Evolutionary conservation across 2,329 filamentous ascomycete genomes (phyloP).

Genomic region (Pseudocercospora eumusae): DNA sequence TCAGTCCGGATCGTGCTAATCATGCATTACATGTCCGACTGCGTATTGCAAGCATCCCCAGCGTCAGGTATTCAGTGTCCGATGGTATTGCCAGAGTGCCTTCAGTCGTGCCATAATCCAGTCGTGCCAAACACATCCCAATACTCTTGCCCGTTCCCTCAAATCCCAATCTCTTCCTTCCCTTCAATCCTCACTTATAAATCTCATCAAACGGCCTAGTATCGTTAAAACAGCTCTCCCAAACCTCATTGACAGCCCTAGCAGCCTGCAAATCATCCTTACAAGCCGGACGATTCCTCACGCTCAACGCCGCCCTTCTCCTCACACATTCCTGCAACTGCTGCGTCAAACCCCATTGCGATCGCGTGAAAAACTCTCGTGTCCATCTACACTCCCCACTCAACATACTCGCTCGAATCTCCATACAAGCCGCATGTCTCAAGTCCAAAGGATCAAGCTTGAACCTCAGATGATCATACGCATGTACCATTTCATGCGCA

Average conservation of each 20-base stretch:
- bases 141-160: not conserved
- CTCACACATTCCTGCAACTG: slow-evolving; percentile 94
- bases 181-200: slow-evolving; percentile 62
- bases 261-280: slow-evolving; percentile 83
- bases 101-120: not conserved
- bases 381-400: slow-evolving; percentile 92
- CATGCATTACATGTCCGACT: not conserved
- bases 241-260: slow-evolving; percentile 94
- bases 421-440: slow-evolving; percentile 88
- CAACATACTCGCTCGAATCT: slow-evolving; percentile 92
- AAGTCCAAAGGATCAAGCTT: slow-evolving; percentile 83
- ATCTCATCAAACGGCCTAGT: slow-evolving; percentile 97
- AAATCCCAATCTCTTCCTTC: not conserved
- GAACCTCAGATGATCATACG: slow-evolving; percentile 89
- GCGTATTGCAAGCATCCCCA: not conserved
- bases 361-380: slow-evolving; percentile 78
- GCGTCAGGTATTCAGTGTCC: not conserved
- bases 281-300: slow-evolving; percentile 75
- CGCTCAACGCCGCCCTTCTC: slow-evolving; percentile 73
- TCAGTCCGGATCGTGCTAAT: not conserved
- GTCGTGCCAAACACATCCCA: not conserved
- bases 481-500: slow-evolving; percentile 97
- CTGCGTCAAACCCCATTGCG: slow-evolving; percentile 85
- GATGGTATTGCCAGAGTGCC: not conserved
- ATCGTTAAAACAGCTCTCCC: slow-evolving; percentile 94